Evolutionary conservation across 345 rosid species (phyloP).

Genomic region (Erodium maritimum): DNA sequence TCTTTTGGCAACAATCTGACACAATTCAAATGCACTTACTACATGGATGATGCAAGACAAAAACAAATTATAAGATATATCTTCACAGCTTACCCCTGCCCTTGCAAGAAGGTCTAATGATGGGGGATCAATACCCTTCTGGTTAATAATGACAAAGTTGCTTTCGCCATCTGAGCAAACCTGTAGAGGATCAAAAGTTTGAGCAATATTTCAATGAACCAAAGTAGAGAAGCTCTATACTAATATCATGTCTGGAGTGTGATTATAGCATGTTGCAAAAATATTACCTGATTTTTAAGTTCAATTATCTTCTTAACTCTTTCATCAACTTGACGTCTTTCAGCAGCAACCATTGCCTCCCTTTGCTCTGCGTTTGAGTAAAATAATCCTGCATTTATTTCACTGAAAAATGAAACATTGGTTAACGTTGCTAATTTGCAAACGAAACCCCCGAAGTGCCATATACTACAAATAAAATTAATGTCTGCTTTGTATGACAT

Average conservation of each 20-base stretch:
- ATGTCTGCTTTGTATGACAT: too few relatives aligned
- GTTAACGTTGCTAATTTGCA: constrained; percentile 4
- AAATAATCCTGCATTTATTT: constrained; percentile 98
- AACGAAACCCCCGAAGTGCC: background rate
- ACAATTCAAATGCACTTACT: too few relatives aligned
- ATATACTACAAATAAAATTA: too few relatives aligned
- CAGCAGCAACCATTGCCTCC: constrained; percentile 96
- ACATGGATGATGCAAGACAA: too few relatives aligned
- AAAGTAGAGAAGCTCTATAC: background rate
- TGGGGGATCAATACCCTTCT: constrained; percentile 98
- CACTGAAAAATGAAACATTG: constrained; percentile 46
- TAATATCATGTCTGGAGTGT: too few relatives aligned
- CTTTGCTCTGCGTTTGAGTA: constrained; percentile 97
- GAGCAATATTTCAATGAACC: constrained; percentile 2
- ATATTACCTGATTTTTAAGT: constrained; percentile 62
- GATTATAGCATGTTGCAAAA: constrained; percentile 4
- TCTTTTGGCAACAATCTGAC: too few relatives aligned
- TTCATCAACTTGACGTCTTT: constrained; percentile 82
- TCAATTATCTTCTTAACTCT: constrained; percentile 79
- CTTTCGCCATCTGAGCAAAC: constrained; percentile 72
- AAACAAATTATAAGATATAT: background rate
- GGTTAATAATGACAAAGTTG: constrained; percentile 80
- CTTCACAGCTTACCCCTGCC: constrained; percentile 66
- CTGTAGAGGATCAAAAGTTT: constrained; percentile 28
- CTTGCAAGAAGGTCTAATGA: constrained; percentile 89